Evolutionary conservation across 345 rosid species (phyloP), one percentile per base, ranked within the genome.

Genomic region (Anacardium occidentale): DNA sequence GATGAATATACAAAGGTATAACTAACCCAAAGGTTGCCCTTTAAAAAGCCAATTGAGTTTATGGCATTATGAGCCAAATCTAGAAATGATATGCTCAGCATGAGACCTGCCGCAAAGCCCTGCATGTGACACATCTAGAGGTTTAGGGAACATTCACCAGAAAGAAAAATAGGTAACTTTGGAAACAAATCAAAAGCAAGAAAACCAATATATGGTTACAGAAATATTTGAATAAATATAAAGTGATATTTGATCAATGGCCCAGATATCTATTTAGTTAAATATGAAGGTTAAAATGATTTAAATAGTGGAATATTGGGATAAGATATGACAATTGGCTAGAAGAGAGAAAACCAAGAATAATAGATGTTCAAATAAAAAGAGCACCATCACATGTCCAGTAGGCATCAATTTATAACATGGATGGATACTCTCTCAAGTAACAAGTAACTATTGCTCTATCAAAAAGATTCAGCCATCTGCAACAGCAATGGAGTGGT

Each of bases 91-190:
- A 95, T 95, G 82, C 99, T 89, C 82, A 95, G 85, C 99, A 95
- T 95, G 52, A 95, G 80, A 72, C 99, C 99, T 7, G 99, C 89
- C 64, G 99, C 99, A 87, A 95, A 95, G 58, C 98, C 99, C 99
- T 94, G 88, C 70, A 83, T 21, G 69, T 47, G 79, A 53, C 20
- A 57, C 26, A 74, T 59, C 52, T 17, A 64, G 48, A 72, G 29
- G 58, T 66, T 80, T 70, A 88, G 60, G 64, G 17, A 63, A 59
- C 1, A 24, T 58, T 75, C 71, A 10, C 10, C 15, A 3, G 2
- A 17, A 14, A 6, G 7, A 59, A 59, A 4, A 15, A 0, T 47
- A 62, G 25, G 1, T 37, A 7, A 2, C 7, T 12, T 9, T 18
- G 48, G 70, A 52, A 58, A 20, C 40, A 77, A 63, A 24, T 45